Evolutionary conservation across 2,329 filamentous ascomycete species (phyloP).

Genomic region (Fusarium gaditjirri): DNA sequence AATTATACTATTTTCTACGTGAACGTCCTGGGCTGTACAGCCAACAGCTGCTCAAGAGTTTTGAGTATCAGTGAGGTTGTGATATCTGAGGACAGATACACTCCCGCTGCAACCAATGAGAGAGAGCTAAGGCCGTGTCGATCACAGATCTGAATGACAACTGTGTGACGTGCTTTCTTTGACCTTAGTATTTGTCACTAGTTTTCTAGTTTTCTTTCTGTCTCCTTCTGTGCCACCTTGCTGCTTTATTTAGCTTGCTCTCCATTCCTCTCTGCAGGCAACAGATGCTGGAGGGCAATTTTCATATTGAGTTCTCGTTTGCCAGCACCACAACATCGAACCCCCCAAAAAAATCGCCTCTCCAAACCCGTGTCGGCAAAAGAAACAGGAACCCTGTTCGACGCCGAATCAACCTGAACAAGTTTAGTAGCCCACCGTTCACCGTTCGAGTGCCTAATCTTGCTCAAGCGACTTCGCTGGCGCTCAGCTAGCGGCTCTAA

Average conservation of each 20-base stretch:
- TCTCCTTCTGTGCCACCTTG: neutral
- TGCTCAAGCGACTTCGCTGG: conserved; percentile 1
- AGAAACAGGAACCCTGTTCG: conserved; percentile 5
- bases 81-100: neutral
- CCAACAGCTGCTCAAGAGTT: neutral
- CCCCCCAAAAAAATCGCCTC: neutral
- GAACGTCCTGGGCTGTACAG: neutral
- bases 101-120: neutral
- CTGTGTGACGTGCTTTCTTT: conserved; percentile 1
- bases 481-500: conserved; percentile 8
- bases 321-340: conserved; percentile 4
- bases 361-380: neutral
- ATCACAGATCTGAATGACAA: conserved; percentile 1
- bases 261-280: conserved; percentile 2
- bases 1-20: neutral
- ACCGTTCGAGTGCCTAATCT: conserved; percentile 15
- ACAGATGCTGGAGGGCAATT: neutral
- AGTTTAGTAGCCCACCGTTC: conserved; percentile 8
- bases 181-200: neutral
- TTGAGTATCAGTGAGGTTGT: neutral
- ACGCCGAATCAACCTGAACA: conserved; percentile 1
- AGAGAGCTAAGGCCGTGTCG: neutral
- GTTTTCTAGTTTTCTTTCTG: no score
- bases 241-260: neutral
- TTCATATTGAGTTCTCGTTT: conserved; percentile 7